Percentiles rank a stretch among this genome's conserved stretches.
phyloP scores from a whole-genome alignment of 1,284 basidiomycete genomes.

The Cystobasidium sp. region DNA sequence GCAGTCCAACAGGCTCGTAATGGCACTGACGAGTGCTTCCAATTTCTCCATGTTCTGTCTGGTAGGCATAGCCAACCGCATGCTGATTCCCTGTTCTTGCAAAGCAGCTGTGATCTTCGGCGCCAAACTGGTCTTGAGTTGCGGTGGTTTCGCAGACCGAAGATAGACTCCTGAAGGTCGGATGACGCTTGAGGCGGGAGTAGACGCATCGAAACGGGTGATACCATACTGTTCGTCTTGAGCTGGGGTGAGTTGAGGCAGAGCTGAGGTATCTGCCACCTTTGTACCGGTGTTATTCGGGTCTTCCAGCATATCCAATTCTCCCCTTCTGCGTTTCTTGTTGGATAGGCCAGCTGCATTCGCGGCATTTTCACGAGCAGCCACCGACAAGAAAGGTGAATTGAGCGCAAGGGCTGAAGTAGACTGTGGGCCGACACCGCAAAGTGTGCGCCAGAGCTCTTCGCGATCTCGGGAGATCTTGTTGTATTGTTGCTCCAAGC shows the following conservation, averaged over 20 bases:
- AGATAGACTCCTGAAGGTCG: slow-evolving; percentile 63
- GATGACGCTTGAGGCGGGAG: slow-evolving; percentile 15
- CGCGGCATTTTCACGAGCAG: slow-evolving; percentile 38
- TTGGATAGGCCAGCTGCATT: slow-evolving; percentile 43
- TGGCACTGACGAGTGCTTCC: slow-evolving; percentile 73
- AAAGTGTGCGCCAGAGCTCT: slow-evolving; percentile 79
- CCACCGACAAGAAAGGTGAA: slow-evolving; percentile 35
- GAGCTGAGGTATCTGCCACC: not conserved
- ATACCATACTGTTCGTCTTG: slow-evolving; percentile 76
- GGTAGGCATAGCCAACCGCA: slow-evolving; percentile 88
- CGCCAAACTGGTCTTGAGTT: slow-evolving; percentile 72
- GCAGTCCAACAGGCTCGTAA: slow-evolving; percentile 75
- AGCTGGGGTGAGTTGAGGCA: slow-evolving; percentile 40
- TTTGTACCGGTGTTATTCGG: slow-evolving; percentile 25
- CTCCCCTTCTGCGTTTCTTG: slow-evolving; percentile 49
- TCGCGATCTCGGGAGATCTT: slow-evolving; percentile 88
- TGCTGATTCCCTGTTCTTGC: slow-evolving; percentile 69
- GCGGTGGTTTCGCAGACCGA: slow-evolving; percentile 78
- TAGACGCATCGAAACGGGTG: slow-evolving; percentile 61
- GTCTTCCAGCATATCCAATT: slow-evolving; percentile 45
- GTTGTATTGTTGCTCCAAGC: slow-evolving; percentile 89
- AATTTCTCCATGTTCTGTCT: slow-evolving; percentile 72
- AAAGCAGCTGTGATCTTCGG: slow-evolving; percentile 73
- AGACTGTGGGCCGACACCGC: slow-evolving; percentile 55
- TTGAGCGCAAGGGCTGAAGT: slow-evolving; percentile 41